These are phyloP conservation scores for Aureobasidium sp. DNA, from an alignment of 2,329 filamentous ascomycete species.

Conservation along the genomic window DNA sequence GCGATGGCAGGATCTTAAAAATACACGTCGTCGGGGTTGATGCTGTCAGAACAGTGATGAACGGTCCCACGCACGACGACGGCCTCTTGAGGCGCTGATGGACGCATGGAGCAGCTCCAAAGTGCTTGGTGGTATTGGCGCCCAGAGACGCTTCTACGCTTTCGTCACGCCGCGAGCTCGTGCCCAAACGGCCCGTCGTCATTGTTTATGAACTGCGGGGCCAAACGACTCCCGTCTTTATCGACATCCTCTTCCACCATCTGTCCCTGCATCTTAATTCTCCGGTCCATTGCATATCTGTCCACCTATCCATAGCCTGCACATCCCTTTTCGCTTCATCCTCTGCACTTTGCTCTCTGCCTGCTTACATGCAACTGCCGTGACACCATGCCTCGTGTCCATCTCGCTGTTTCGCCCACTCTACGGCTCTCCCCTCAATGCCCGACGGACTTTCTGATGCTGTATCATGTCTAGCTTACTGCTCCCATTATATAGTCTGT, in stretches of 20 bases:
- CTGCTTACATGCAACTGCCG: slow-evolving; percentile 7
- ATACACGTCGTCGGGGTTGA: not conserved
- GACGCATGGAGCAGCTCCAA: not conserved
- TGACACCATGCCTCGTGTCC: not conserved
- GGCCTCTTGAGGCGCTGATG: not conserved
- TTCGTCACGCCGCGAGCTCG: not conserved
- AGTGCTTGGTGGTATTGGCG: slow-evolving; percentile 1
- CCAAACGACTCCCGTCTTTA: not conserved
- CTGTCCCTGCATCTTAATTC: slow-evolving; percentile 2
- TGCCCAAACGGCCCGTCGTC: not conserved
- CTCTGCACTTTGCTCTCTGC: not conserved
- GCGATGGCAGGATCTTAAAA: not conserved
- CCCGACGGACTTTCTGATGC: slow-evolving; percentile 9
- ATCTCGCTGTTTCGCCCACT: not conserved
- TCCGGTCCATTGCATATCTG: not conserved
- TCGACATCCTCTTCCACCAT: not conserved
- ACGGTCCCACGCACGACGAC: not conserved
- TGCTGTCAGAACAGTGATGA: slow-evolving; percentile 5
- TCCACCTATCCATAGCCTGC: not conserved
- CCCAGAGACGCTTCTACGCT: not conserved
- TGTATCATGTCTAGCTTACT: not conserved
- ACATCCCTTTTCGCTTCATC: not conserved
- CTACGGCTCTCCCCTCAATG: slow-evolving; percentile 9
- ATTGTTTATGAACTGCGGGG: not conserved
- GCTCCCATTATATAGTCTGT: not conserved